A percentile compares a stretch with the other conserved stretches of the same genome.
Evolutionary conservation across 176 grass and related monocot species (phyloP).

Genomic region (Oryza rufipogon): DNA sequence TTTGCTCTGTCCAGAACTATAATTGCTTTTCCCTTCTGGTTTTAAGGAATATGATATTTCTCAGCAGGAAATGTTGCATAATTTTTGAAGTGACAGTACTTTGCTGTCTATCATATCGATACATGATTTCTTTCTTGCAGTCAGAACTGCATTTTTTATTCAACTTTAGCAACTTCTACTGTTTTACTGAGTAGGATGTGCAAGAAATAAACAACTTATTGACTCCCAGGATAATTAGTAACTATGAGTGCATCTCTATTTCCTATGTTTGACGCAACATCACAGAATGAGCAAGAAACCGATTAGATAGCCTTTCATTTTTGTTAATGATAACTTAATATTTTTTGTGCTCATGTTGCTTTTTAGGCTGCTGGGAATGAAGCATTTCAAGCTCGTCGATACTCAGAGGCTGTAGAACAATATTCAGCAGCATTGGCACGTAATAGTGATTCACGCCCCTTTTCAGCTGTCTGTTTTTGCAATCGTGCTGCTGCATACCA

Average conservation of each 20-base stretch:
- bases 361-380: constrained; percentile 89
- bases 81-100: not conserved
- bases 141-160: not conserved
- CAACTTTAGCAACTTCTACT: not conserved
- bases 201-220: not conserved
- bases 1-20: not conserved
- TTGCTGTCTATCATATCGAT: not conserved
- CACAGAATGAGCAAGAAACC: not conserved
- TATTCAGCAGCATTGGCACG: constrained; percentile 80
- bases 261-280: constrained; percentile 19
- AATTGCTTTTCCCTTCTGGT: not conserved
- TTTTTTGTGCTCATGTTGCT: constrained; percentile 25
- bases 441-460: constrained; percentile 74
- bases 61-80: constrained; percentile 12
- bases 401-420: constrained; percentile 79
- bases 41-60: not conserved
- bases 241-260: constrained; percentile 5
- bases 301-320: not conserved
- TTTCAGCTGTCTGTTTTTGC: constrained; percentile 86
- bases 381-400: constrained; percentile 81
- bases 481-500: constrained; percentile 97
- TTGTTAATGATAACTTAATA: constrained; percentile 10
- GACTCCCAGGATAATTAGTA: not conserved
- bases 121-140: not conserved
- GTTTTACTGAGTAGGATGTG: not conserved